Base-by-base conservation (phyloP, 805 yeast species). In the Blastobotrys peoriensis region DNA sequence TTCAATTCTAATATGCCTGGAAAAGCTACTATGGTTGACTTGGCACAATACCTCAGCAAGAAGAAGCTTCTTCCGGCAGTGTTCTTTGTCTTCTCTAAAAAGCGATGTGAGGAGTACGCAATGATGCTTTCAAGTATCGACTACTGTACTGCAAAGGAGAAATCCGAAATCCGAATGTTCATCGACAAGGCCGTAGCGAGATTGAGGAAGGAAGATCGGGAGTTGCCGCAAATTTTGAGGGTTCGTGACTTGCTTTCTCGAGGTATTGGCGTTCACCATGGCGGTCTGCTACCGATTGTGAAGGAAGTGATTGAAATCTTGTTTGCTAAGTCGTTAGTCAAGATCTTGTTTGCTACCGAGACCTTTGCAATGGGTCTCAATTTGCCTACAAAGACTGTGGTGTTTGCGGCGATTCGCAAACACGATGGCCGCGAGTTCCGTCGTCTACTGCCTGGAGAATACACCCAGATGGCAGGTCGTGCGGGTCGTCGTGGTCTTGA, bases 281-380 rank as follows among this genome's bases (percentile, higher is more conserved):
- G 96, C 60, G 98, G 98, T 1, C 66, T 89, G 47, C 66, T 89
- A 46, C 98, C 98, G 0, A 89, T 89, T 33, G 94, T 89, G 21
- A 89, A 89, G 58, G 98, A 89, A 59, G 79, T 87, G 38, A 89
- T 89, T 51, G 98, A 93, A 64, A 89, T 93, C 45, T 66, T 93
- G 39, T 93, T 93, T 67, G 81, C 97, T 0, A 82, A 78, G 54
- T 81, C 95, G 0, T 70, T 91, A 41, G 85, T 93, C 36, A 89
- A 88, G 62, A 93, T 91, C 1, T 68, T 93, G 42, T 93, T 93
- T 68, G 98, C 98, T 0, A 93, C 98, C 0, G 98, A 93, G 64
- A 93, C 98, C 0, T 91, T 93, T 71, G 98, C 98, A 4, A 93
- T 93, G 98, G 98, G 98, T 10, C 75, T 93, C 61, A 93, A 93